A percentile compares a stretch with the other conserved stretches of the same genome.
Evolutionary conservation across 208 protist species (phyloP).

Genomic region (Wallacemonas sp.): DNA sequence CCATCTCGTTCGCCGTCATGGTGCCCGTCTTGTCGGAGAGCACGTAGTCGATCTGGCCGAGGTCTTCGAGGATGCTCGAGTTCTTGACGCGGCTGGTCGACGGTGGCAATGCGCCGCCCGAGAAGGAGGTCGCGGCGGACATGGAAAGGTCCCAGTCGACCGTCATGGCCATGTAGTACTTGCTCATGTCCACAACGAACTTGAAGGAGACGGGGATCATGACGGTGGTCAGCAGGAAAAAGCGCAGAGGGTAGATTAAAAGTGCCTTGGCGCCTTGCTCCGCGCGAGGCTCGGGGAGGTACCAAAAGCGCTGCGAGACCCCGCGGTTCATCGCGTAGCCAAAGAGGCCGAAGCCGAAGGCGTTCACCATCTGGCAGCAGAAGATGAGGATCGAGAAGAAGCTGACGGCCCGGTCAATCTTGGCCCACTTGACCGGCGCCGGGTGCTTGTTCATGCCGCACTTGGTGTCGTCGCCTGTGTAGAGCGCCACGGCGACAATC

Average conservation of each 20-base stretch:
- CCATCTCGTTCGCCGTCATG: conserved; percentile 95
- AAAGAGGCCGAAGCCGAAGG: conserved; percentile 78
- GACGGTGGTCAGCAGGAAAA: conserved; percentile 95
- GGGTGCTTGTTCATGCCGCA: conserved; percentile 91
- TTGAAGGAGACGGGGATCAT: conserved; percentile 98
- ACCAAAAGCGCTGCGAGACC: conserved; percentile 55
- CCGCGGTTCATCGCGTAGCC: conserved; percentile 67
- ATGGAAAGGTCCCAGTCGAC: conserved; percentile 94
- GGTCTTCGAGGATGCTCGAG: conserved; percentile 93
- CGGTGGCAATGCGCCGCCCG: too few relatives aligned
- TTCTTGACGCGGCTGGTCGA: conserved; percentile 61
- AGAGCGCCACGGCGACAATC: conserved; percentile 89
- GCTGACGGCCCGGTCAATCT: conserved; percentile 91
- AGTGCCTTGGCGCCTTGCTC: conserved; percentile 33
- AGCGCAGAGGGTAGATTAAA: conserved; percentile 91
- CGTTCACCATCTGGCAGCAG: conserved; percentile 77
- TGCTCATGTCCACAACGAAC: conserved; percentile 94
- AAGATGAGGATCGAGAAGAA: conserved; percentile 90
- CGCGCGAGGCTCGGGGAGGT: conserved; percentile 52
- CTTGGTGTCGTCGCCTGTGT: conserved; percentile 97
- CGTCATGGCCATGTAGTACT: conserved; percentile 91
- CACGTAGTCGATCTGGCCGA: conserved; percentile 94
- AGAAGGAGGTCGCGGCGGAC: too few relatives aligned
- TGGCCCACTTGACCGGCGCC: conserved; percentile 92
- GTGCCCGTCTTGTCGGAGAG: conserved; percentile 97